These are phyloP conservation scores for Cercospora sp. DNA, from an alignment of 2,329 filamentous ascomycete species.

Conservation along the genomic window DNA sequence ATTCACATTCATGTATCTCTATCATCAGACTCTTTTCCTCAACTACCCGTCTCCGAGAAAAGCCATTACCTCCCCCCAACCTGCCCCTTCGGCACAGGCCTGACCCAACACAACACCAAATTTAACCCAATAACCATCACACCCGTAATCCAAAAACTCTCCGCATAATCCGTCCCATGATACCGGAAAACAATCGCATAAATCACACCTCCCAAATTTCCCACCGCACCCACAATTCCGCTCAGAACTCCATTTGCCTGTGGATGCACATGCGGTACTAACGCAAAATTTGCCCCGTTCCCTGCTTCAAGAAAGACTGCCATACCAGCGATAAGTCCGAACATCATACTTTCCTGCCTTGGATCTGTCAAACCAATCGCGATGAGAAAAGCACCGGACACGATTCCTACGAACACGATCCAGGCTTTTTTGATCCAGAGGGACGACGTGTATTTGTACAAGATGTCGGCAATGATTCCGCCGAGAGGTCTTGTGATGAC, in stretches of 20 bases:
- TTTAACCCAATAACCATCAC: slow-evolving; percentile 70
- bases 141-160: slow-evolving; percentile 79
- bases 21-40: neutral
- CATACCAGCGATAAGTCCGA: slow-evolving; percentile 73
- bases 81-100: slow-evolving; percentile 51
- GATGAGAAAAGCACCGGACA: slow-evolving; percentile 60
- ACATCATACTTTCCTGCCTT: slow-evolving; percentile 62
- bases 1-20: neutral
- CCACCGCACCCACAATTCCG: slow-evolving; percentile 73
- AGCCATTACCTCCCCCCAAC: neutral
- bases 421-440: slow-evolving; percentile 66
- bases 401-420: slow-evolving; percentile 56
- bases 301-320: slow-evolving; percentile 80
- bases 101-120: slow-evolving; percentile 63
- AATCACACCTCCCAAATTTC: slow-evolving; percentile 80
- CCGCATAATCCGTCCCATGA: slow-evolving; percentile 65
- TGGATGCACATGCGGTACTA: slow-evolving; percentile 83
- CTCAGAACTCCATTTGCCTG: slow-evolving; percentile 76
- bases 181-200: slow-evolving; percentile 84
- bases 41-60: neutral
- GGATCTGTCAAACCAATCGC: slow-evolving; percentile 64
- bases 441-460: slow-evolving; percentile 53
- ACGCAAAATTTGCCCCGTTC: slow-evolving; percentile 82
- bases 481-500: slow-evolving; percentile 65
- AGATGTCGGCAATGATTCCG: slow-evolving; percentile 58